Base-by-base conservation (phyloP, 352 stramenopile genomes). In the Hyaloperonospora arabidopsidis region DNA sequence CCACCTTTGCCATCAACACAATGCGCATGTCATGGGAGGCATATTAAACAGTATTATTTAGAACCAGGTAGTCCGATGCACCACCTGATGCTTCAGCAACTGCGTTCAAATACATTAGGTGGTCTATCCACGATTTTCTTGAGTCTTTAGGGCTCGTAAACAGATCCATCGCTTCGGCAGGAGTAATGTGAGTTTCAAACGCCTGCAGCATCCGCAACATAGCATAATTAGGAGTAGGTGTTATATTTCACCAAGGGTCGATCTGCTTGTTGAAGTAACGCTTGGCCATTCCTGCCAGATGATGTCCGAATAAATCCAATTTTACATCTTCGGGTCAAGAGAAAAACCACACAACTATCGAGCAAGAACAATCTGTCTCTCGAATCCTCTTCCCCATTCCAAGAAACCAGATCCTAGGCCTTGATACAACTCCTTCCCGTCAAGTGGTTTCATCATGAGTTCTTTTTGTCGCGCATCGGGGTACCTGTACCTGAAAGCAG, bases 161-260 rank as follows among this genome's bases (percentile, higher is more conserved):
- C 23, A 57, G 38, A 13, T 57, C 48, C 38, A 57, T 62, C 15
- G 55, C 55, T 17, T 51, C 39, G 0, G 55, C 55, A 2, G 48
- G 45, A 6, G 55, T 46, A 29, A 46, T 46, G 6, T 17, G 25
- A 6, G 17, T 46, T 19, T 46, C 29, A 14, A 29, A 46, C 52
- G 55, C 11, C 7, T 57, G n/a, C 25, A 57, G 25, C 55, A 57
- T 57, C 35, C 28, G 21, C 34, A 57, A 39, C 57, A 59, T 64
- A 13, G 54, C 43, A 32, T 64, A 64, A 19, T 45, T 29, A 15
- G 59, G 29, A 1, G 43, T 54, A 2, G 43, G 49, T 15, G 35
- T 28, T 28, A 53, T n/a, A 5, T 5, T 25, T 22, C 50, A 64
- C 57, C 57, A 64, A 12, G 25, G n/a, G 1, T 50, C 36, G 10